Conservation (phyloP, 345 rosid genomes). For the Linum trigynum region DNA sequence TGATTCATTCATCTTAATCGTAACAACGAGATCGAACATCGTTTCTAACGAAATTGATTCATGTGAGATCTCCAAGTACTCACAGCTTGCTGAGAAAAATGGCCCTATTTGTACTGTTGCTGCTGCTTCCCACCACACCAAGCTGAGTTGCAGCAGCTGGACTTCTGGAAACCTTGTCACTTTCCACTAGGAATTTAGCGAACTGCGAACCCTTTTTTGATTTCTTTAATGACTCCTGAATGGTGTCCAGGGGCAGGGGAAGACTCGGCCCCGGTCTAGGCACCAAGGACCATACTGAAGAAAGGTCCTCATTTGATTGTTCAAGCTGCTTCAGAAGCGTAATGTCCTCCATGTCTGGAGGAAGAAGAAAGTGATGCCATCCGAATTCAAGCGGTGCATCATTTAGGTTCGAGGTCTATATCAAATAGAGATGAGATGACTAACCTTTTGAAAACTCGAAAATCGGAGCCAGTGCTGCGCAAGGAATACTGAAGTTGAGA, state of each 20-base stretch:
- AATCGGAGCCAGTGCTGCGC: constrained; percentile 63
- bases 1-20: too few relatives aligned
- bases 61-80: constrained; percentile 7
- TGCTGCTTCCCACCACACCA: constrained; percentile 20
- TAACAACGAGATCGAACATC: too few relatives aligned
- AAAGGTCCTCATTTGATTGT: constrained; percentile 48
- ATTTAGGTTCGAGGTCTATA: neutral
- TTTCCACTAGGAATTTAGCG: constrained; percentile 67
- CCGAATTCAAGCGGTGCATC: too few relatives aligned
- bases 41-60: too few relatives aligned
- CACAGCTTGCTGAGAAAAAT: constrained; percentile 54
- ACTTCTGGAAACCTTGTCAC: constrained; percentile 32
- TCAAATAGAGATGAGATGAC: neutral
- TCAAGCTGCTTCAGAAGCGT: constrained; percentile 53
- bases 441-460: constrained; percentile 70
- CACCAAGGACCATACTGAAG: constrained; percentile 74
- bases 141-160: constrained; percentile 13
- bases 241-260: constrained; percentile 18
- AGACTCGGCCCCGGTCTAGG: constrained; percentile 26
- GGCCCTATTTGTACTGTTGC: constrained; percentile 21
- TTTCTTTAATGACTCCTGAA: constrained; percentile 21
- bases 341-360: constrained; percentile 45
- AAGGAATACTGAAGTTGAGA: constrained; percentile 91
- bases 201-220: constrained; percentile 65
- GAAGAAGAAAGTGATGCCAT: neutral